phyloP scores from a whole-genome alignment of 768 basidiomycete species.

The Macrolepiota fuliginosa region DNA sequence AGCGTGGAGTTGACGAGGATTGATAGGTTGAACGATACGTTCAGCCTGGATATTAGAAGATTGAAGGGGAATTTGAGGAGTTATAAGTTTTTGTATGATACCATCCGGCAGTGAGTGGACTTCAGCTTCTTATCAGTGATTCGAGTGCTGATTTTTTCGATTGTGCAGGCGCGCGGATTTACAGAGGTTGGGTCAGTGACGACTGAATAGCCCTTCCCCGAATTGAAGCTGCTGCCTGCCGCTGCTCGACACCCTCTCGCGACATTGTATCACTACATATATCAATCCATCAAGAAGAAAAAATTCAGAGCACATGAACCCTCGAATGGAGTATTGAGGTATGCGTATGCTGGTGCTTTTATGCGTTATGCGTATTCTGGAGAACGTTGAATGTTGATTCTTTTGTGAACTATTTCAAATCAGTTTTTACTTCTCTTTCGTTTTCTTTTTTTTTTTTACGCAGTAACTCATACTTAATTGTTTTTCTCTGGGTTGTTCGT shows the following conservation, averaged over 20 bases:
- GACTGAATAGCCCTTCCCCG: neutral
- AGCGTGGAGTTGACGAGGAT: conserved; percentile 91
- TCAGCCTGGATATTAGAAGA: conserved; percentile 87
- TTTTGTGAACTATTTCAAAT: neutral
- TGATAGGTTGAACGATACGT: conserved; percentile 86
- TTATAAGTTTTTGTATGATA: conserved; percentile 91
- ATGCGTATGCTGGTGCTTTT: neutral
- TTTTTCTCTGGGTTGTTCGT: neutral
- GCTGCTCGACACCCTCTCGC: neutral
- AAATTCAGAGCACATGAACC: neutral
- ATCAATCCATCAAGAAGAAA: neutral
- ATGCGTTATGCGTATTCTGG: neutral
- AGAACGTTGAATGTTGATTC: neutral
- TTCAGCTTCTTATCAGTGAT: conserved; percentile 6
- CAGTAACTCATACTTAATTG: neutral
- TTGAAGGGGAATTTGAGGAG: conserved; percentile 91
- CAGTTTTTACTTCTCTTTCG: neutral
- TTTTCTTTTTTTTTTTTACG: neutral
- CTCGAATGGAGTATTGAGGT: neutral
- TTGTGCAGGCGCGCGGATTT: conserved; percentile 43
- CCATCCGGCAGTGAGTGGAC: conserved; percentile 77
- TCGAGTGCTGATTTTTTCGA: conserved; percentile 8
- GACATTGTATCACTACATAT: conserved; percentile 1
- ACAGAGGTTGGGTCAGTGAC: conserved; percentile 22
- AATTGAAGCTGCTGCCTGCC: neutral